phyloP scores from a whole-genome alignment of 2,329 filamentous ascomycete genomes.

The Colletotrichum lupini region DNA sequence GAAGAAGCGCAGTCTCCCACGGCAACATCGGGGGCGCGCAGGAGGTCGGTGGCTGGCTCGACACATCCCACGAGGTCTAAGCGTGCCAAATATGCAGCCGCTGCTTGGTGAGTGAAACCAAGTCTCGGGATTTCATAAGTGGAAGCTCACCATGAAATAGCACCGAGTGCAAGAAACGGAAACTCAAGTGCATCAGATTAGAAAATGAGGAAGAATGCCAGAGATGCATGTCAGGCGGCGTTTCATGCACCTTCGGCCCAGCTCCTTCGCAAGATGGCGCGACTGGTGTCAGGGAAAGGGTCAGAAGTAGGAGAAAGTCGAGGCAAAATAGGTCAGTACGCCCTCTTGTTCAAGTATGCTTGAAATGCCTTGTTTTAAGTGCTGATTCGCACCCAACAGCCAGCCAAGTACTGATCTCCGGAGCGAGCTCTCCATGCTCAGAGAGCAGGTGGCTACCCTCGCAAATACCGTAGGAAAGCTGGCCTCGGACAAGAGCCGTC shows the following conservation, averaged over 20 bases:
- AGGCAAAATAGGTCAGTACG: slow-evolving; percentile 1
- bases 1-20: slow-evolving; percentile 1
- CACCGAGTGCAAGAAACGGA: slow-evolving; percentile 50
- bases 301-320: not conserved
- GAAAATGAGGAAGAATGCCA: slow-evolving; percentile 42
- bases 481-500: slow-evolving; percentile 37
- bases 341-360: not conserved
- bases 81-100: slow-evolving; percentile 29
- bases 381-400: not conserved
- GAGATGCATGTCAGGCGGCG: slow-evolving; percentile 42
- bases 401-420: slow-evolving; percentile 37
- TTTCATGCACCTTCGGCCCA: slow-evolving; percentile 40
- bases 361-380: no score
- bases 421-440: slow-evolving; percentile 43
- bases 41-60: slow-evolving; percentile 1
- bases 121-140: no score
- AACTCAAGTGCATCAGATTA: slow-evolving; percentile 51
- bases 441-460: slow-evolving; percentile 44
- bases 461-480: slow-evolving; percentile 42
- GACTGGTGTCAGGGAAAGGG: not conserved
- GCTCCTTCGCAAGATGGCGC: slow-evolving; percentile 39
- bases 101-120: slow-evolving; percentile 5
- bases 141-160: not conserved
- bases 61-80: slow-evolving; percentile 10
- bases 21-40: not conserved